Base-by-base conservation (phyloP, 2,329 filamentous ascomycete genomes). In the Ceratocystis cubensis region DNA sequence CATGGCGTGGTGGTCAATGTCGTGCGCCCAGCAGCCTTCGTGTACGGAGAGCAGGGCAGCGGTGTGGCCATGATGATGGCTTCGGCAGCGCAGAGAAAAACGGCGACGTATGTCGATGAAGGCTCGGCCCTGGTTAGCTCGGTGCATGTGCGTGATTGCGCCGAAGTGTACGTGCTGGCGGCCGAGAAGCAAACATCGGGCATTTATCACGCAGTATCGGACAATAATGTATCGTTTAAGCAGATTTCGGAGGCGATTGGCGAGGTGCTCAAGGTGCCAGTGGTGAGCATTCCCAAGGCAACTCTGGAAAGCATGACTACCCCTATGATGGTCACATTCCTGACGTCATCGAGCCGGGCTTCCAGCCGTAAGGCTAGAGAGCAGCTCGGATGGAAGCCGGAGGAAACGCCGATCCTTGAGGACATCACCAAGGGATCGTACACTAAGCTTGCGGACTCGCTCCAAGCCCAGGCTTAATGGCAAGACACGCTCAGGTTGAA, bases 71-170 rank as follows among this genome's bases (percentile, higher is more conserved):
- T 75, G 65, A 72, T 77, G 65, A 74, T 76, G 71, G 20, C 68
- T 10, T 69, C 72, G 3, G 74, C 73, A 8, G 72, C 70, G 15
- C 66, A 71, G 57, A 70, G 69, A 30, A 75, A 76, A 5, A 70
- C 71, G 44, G 70, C 72, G 1, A 61, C 70, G 4, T 71, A 74
- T 65, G 67, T 78, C 69, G 70, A 73, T 57, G 71, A 71, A 6
- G 76, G 75, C 3, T 66, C 69, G 1, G 69, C 65, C 8, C 64
- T 69, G n/a, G 74, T 72, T 5, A 71, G 73, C 2, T 70, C 70
- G 0, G 74, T 78, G 17, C 75, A 80, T 67, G 75, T 79, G 1
- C 75, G 78, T 37, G 78, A 80, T 70, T 77, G 75, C 3, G 78
- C 77, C 5, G 67, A 72, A 2, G 69, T 78, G 25, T 79, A 76